These are phyloP conservation scores for Prosopis cineraria DNA, from an alignment of 306 rosid species.

Conservation along the genomic window DNA sequence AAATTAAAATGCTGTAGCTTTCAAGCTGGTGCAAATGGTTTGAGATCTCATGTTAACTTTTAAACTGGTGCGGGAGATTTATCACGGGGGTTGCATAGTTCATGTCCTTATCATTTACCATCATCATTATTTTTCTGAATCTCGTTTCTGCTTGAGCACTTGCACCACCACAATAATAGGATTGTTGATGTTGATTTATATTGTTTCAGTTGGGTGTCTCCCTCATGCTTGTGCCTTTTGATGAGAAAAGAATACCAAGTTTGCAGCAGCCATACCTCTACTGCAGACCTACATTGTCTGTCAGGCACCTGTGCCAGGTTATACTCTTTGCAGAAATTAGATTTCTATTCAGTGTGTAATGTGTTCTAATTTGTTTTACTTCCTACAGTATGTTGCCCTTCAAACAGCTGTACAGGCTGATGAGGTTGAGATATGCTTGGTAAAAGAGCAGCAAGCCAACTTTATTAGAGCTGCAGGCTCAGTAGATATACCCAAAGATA, in stretches of 20 bases:
- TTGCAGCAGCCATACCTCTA: slow-evolving; percentile 65
- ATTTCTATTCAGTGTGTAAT: neutral
- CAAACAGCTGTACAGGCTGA: slow-evolving; percentile 49
- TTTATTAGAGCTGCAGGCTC: slow-evolving; percentile 26
- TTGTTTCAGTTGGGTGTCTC: slow-evolving; percentile 51
- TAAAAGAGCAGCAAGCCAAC: slow-evolving; percentile 43
- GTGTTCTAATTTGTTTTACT: slow-evolving; percentile 23
- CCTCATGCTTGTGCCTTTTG: slow-evolving; percentile 63
- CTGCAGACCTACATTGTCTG: slow-evolving; percentile 59
- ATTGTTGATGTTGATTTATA: slow-evolving; percentile 16
- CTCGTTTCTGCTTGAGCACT: slow-evolving; percentile 12
- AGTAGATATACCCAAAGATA: slow-evolving; percentile 36
- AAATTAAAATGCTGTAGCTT: slow-evolving; percentile 10
- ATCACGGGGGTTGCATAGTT: neutral
- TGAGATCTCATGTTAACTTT: neutral
- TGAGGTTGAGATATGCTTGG: slow-evolving; percentile 59
- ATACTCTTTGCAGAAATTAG: slow-evolving; percentile 14
- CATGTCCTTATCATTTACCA: neutral
- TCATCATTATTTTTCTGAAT: neutral
- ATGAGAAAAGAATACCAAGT: slow-evolving; percentile 54
- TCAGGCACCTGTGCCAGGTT: slow-evolving; percentile 61
- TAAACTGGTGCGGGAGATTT: slow-evolving; percentile 7
- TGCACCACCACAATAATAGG: neutral
- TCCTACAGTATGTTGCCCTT: slow-evolving; percentile 56
- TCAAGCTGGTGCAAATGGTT: slow-evolving; percentile 9